phyloP scores from a whole-genome alignment of 768 basidiomycete genomes.

The Mycena amicta region DNA sequence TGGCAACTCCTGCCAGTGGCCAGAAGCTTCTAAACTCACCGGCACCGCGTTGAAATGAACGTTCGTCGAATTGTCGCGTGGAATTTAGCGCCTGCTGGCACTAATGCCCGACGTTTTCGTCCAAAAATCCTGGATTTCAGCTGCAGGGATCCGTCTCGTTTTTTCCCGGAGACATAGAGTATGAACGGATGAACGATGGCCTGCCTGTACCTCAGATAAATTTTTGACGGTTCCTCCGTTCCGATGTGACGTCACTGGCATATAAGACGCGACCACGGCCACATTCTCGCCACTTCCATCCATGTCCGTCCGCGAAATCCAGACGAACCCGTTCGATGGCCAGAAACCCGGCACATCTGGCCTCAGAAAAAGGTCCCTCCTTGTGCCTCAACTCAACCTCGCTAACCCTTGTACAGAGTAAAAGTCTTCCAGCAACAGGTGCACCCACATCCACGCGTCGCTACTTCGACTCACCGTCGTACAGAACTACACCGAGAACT shows the following conservation, averaged over 20 bases:
- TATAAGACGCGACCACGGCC: background rate
- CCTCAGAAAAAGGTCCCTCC: slow-evolving; percentile 83
- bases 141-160: slow-evolving; percentile 37
- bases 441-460: slow-evolving; percentile 28
- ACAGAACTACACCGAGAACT: slow-evolving; percentile 99
- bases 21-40: too few relatives aligned
- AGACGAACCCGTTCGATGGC: slow-evolving; percentile 87
- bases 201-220: background rate
- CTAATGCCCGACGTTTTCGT: too few relatives aligned
- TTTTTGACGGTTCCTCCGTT: background rate
- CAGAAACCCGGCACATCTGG: slow-evolving; percentile 99
- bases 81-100: too few relatives aligned
- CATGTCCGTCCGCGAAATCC: slow-evolving; percentile 67
- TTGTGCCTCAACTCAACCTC: slow-evolving; percentile 10
- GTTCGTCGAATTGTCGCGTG: too few relatives aligned
- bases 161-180: background rate
- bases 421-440: slow-evolving; percentile 98
- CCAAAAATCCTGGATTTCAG: too few relatives aligned
- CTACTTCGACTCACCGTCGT: slow-evolving; percentile 13
- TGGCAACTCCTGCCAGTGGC: too few relatives aligned
- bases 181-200: background rate
- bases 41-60: too few relatives aligned
- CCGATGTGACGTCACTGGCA: background rate
- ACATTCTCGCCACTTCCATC: background rate
- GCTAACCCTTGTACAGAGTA: slow-evolving; percentile 56